Conservation (phyloP, 2,329 filamentous ascomycete genomes). For the Fusarium sp. region DNA sequence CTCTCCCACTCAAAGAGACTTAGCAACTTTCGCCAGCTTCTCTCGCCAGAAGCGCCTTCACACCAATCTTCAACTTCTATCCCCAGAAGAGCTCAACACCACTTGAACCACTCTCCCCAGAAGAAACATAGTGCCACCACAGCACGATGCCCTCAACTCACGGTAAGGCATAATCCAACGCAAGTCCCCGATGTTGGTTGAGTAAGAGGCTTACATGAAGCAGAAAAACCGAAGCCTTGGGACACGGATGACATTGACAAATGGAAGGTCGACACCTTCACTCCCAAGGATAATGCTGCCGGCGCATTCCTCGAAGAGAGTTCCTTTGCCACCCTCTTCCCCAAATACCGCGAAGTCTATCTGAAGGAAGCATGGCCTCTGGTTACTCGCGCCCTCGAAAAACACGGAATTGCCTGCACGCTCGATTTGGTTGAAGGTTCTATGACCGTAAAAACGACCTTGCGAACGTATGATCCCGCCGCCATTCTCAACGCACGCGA, state of each 20-base stretch:
- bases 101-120: not conserved
- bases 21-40: not conserved
- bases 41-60: not conserved
- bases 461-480: constrained; percentile 91
- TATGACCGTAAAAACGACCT: no score
- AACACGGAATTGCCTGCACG: constrained; percentile 87
- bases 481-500: constrained; percentile 94
- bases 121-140: not conserved
- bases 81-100: not conserved
- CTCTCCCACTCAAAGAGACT: not conserved
- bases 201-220: not conserved
- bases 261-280: constrained; percentile 88
- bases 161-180: constrained; percentile 45
- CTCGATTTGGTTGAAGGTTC: constrained; percentile 94
- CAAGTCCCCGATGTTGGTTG: accelerated
- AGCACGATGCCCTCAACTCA: constrained; percentile 82
- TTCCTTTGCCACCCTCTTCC: no score
- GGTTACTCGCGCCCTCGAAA: constrained; percentile 86
- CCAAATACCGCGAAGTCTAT: constrained; percentile 96
- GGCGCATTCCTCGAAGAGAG: constrained; percentile 92
- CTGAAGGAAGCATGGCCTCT: constrained; percentile 93
- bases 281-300: constrained; percentile 81
- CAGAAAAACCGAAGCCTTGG: constrained; percentile 86
- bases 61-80: not conserved
- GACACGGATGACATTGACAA: constrained; percentile 98